A percentile compares a stretch with the other conserved stretches of the same genome.
These are phyloP conservation scores for Lentinula edodes DNA, from an alignment of 768 basidiomycete species.

Conservation along the genomic window DNA sequence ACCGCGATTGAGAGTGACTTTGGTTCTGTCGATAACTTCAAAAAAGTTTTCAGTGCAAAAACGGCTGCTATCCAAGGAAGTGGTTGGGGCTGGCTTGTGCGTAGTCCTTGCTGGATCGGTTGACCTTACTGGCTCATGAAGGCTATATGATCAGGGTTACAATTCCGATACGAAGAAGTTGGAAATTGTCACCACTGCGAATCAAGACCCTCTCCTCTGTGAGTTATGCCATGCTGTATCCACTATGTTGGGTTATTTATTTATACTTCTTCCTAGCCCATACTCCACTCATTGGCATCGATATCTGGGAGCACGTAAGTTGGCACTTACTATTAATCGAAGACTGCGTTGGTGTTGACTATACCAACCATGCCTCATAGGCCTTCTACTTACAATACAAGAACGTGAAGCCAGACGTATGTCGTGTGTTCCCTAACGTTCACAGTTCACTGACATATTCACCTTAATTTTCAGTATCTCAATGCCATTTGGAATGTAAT, in stretches of 20 bases:
- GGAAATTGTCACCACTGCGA: slow-evolving; percentile 88
- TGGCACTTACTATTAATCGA: background rate
- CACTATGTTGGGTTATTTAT: background rate
- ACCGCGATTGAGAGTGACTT: slow-evolving; percentile 75
- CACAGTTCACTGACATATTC: background rate
- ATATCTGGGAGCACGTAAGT: slow-evolving; percentile 93
- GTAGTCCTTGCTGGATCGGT: slow-evolving; percentile 14
- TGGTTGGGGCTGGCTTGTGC: slow-evolving; percentile 97
- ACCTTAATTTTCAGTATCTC: slow-evolving; percentile 60
- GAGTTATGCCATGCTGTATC: slow-evolving; percentile 9
- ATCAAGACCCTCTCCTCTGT: slow-evolving; percentile 85
- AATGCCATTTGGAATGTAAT: slow-evolving; percentile 93
- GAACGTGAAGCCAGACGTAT: slow-evolving; percentile 90
- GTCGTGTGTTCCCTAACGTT: slow-evolving; percentile 23
- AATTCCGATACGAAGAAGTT: slow-evolving; percentile 63
- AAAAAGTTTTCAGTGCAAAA: slow-evolving; percentile 78
- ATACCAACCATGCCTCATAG: slow-evolving; percentile 22
- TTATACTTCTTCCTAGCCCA: slow-evolving; percentile 52
- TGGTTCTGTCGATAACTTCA: slow-evolving; percentile 82
- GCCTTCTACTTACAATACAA: slow-evolving; percentile 83
- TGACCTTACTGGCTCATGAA: background rate
- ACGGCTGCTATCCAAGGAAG: slow-evolving; percentile 94
- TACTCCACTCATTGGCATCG: slow-evolving; percentile 89
- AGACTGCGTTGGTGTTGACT: slow-evolving; percentile 8
- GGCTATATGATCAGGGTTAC: slow-evolving; percentile 48